Conservation (phyloP, 225 moss, liverwort and hornwort genomes). For the Marchantia polymorpha region DNA sequence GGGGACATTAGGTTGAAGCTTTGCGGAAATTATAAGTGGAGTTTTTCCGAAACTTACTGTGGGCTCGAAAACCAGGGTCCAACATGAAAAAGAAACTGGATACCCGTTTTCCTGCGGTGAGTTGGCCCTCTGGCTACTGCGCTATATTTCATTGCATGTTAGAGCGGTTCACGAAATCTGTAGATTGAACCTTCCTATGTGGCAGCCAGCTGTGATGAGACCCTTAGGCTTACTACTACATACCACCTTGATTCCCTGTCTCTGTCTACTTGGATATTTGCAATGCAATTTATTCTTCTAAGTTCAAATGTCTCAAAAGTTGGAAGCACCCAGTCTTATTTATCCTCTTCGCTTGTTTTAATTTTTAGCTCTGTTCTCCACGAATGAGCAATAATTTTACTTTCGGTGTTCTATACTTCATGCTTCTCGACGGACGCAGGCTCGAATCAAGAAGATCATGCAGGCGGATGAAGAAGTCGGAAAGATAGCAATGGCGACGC, state of each 20-base stretch:
- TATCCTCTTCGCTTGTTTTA: too few species aligned
- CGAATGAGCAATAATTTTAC: not conserved
- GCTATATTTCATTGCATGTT: not conserved
- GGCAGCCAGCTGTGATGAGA: not conserved
- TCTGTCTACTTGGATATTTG: not conserved
- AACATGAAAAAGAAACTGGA: conserved; percentile 99
- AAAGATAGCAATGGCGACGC: conserved; percentile 99
- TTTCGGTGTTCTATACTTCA: not conserved
- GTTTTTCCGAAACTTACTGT: conserved; percentile 30
- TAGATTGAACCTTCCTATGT: not conserved
- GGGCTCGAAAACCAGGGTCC: conserved; percentile 23
- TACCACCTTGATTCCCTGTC: not conserved
- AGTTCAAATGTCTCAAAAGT: not conserved
- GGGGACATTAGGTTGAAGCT: conserved; percentile 30
- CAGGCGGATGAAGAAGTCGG: conserved; percentile 99
- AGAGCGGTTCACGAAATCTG: not conserved
- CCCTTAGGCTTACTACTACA: not conserved
- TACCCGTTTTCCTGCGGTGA: conserved; percentile 98
- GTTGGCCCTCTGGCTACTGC: conserved; percentile 11
- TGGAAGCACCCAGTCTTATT: too few species aligned
- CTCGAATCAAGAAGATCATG: conserved; percentile 99
- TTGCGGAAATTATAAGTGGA: conserved; percentile 42
- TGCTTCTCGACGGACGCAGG: conserved; percentile 40
- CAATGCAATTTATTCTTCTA: not conserved
- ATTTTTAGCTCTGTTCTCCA: not conserved